Base-by-base conservation (phyloP, 805 yeast species). In the Limtongia smithiae region DNA sequence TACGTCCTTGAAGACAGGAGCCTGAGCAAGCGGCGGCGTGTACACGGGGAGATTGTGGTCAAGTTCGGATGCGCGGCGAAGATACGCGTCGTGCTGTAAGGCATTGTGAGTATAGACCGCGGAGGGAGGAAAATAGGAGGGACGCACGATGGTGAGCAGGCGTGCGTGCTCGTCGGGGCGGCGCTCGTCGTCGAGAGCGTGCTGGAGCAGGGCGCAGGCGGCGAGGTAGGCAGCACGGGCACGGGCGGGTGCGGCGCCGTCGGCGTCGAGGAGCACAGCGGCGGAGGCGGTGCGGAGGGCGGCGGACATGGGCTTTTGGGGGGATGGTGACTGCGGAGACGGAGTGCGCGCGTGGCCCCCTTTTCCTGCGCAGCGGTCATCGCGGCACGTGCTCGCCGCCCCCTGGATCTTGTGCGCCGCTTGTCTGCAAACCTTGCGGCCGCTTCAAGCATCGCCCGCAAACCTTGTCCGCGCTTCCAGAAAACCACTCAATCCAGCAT, bases 181-280 rank as follows among this genome's bases (percentile, higher is more conserved):
- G 11, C 25, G 8, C 24, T 43, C 17, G 5, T 36, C 37, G 6
- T 37, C 48, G 14, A 50, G 21, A 4, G 24, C 45, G 12, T 34
- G 14, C 20, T 34, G 37, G 12, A 50, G 35, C 8, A 41, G 37
- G 11, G 18, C 34, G 37, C 50, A 50, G 18, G 54, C 50, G 24
- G 46, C 44, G n/a, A 50, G 46, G 30, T 50, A 50, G 11, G 49
- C 20, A 18, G 24, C 21, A 7, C 43, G 39, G 9, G 54, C 54
- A 44, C 22, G 15, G 28, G 11, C 41, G 31, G 22, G 18, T 22
- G 41, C 17, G 27, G 12, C n/a, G n/a, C n/a, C n/a, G n/a, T 36
- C 38, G 17, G 20, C 38, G 21, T 50, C 54, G 27, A 42, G 39
- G 14, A 8, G 30, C 4, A 50, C 48, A 17, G 50, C 54, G 12